Conservation (phyloP, 2,329 filamentous ascomycete genomes). For the Dactylellina leptospora region DNA sequence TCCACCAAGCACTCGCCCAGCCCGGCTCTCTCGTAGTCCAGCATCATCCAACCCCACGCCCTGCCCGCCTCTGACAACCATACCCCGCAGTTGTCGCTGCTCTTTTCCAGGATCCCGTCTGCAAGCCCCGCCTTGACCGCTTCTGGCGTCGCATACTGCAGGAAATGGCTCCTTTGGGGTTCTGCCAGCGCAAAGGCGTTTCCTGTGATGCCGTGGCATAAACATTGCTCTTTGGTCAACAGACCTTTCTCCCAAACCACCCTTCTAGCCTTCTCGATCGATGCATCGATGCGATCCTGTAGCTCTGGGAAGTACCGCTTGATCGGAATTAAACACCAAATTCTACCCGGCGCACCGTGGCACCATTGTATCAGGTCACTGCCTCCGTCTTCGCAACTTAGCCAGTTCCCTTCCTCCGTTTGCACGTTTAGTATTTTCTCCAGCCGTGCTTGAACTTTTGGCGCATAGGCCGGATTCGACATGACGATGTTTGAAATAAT, state of each 20-base stretch:
- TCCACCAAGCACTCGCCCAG: constrained; percentile 32
- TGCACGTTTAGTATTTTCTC: constrained; percentile 69
- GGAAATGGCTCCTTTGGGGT: constrained; percentile 65
- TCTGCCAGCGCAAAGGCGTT: constrained; percentile 66
- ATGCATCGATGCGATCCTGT: constrained; percentile 65
- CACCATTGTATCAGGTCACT: constrained; percentile 70
- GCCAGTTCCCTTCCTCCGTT: constrained; percentile 71
- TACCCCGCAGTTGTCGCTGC: constrained; percentile 64
- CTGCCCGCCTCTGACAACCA: constrained; percentile 65
- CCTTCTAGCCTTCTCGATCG: constrained; percentile 65
- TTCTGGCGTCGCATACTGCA: constrained; percentile 68
- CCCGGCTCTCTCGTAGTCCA: constrained; percentile 36
- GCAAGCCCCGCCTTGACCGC: constrained; percentile 67
- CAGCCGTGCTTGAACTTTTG: constrained; percentile 66
- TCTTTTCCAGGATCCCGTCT: constrained; percentile 66
- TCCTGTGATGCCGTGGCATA: constrained; percentile 73
- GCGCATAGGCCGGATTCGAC: constrained; percentile 67
- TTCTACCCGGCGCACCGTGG: constrained; percentile 72
- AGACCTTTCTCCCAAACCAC: constrained; percentile 69
- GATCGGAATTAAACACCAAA: constrained; percentile 69
- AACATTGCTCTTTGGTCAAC: constrained; percentile 71
- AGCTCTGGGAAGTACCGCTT: constrained; percentile 68
- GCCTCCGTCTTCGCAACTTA: constrained; percentile 65
- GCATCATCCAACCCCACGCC: constrained; percentile 64
- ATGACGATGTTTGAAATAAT: constrained; percentile 57